Percentiles rank a stretch among this genome's conserved stretches.
phyloP scores from a whole-genome alignment of 75 land plant genomes.

The Pinus albicaulis region DNA sequence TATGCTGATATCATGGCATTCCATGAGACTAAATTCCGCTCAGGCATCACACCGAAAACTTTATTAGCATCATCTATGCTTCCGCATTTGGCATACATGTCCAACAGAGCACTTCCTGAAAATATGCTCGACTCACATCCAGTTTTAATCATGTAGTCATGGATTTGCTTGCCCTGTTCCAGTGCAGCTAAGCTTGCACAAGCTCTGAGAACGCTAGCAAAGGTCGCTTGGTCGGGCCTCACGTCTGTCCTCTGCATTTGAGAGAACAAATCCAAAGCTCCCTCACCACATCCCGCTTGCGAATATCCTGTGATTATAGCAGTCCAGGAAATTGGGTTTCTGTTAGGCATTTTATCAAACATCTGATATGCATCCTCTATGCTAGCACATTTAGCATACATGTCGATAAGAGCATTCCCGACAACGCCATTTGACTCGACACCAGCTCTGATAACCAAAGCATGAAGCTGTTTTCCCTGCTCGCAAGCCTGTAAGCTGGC shows the following conservation, averaged over 20 bases:
- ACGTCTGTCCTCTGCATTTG: constrained; percentile 34
- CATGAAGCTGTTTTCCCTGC: constrained; percentile 51
- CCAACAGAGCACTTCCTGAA: constrained; percentile 55
- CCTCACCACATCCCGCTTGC: constrained; percentile 37
- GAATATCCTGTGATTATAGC: constrained; percentile 59
- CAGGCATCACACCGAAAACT: constrained; percentile 50
- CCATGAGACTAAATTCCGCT: constrained; percentile 58
- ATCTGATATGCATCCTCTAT: constrained; percentile 40
- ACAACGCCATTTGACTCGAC: constrained; percentile 27
- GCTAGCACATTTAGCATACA: constrained; percentile 70
- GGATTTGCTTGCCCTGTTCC: constrained; percentile 57
- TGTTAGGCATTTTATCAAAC: constrained; percentile 23
- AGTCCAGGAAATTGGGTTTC: constrained; percentile 63
- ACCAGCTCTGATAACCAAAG: constrained; percentile 23
- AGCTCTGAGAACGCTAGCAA: constrained; percentile 52
- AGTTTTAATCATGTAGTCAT: constrained; percentile 27
- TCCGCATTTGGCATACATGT: constrained; percentile 81
- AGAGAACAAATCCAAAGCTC: constrained; percentile 43
- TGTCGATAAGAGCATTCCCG: constrained; percentile 55
- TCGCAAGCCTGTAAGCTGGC: constrained; percentile 19
- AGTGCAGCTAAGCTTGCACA: constrained; percentile 49
- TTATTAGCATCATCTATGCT: constrained; percentile 36
- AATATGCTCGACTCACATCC: constrained; percentile 50
- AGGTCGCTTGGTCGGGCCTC: constrained; percentile 46
- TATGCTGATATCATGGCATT: constrained; percentile 65